Conservation (phyloP, 495 filamentous ascomycete genomes). For the Xylaria nigripes region DNA sequence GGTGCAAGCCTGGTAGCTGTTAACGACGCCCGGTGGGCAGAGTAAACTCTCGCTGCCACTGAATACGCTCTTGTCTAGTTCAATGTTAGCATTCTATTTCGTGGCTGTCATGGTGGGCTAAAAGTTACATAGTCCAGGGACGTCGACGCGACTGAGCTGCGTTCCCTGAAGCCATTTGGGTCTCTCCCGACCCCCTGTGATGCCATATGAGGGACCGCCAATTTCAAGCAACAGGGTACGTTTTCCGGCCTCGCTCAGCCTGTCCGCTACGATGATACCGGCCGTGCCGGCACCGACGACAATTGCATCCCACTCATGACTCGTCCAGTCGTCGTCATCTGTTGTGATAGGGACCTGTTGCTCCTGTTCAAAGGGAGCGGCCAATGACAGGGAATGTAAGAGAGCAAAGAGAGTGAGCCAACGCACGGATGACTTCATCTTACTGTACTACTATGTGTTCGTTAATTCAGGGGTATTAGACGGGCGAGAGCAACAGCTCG, state of each 20-base stretch:
- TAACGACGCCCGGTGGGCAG: constrained; percentile 30
- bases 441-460: background rate
- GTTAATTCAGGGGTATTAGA: background rate
- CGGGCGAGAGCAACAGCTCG: background rate
- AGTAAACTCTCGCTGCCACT: constrained; percentile 26
- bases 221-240: constrained; percentile 27
- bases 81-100: background rate
- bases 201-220: constrained; percentile 26
- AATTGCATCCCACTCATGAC: constrained; percentile 38
- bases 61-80: constrained; percentile 42
- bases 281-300: constrained; percentile 84
- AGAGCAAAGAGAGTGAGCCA: background rate
- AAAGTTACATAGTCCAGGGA: constrained; percentile 43
- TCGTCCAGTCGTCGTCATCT: constrained; percentile 16
- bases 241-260: constrained; percentile 39
- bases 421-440: background rate
- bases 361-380: background rate
- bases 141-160: constrained; percentile 50
- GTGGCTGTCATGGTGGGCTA: background rate
- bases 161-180: constrained; percentile 47
- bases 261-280: constrained; percentile 70
- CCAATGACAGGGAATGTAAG: background rate
- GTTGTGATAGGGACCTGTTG: background rate
- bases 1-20: constrained; percentile 49
- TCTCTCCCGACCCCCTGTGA: constrained; percentile 28